Conservation (phyloP, 768 basidiomycete species). For the Gymnopilus junonius region DNA sequence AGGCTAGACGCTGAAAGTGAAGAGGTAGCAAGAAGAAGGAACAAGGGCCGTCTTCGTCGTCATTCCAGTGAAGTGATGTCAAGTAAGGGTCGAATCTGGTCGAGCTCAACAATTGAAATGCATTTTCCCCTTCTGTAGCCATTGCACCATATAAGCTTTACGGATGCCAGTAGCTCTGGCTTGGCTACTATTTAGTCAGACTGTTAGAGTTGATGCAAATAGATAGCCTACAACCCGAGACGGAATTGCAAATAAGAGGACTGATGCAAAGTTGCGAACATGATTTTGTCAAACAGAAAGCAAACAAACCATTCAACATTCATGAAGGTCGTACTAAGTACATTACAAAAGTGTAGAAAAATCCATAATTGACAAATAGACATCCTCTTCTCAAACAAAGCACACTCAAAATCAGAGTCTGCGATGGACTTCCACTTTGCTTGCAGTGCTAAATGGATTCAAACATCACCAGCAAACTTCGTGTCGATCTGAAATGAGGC, state of each 20-base stretch:
- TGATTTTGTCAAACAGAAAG: too few species aligned
- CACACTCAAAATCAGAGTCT: not conserved
- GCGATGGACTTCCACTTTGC: too few species aligned
- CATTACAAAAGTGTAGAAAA: not conserved
- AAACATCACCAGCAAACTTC: slow-evolving; percentile 9
- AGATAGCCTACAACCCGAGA: too few species aligned
- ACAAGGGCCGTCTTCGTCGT: slow-evolving; percentile 52
- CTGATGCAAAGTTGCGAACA: too few species aligned
- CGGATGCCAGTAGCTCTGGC: not conserved
- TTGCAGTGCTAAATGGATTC: not conserved
- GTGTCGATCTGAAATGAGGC: slow-evolving; percentile 8
- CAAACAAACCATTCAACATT: not conserved
- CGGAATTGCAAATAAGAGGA: too few species aligned
- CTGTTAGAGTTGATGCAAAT: too few species aligned
- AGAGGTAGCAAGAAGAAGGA: slow-evolving; percentile 64
- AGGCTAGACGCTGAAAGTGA: slow-evolving; percentile 63
- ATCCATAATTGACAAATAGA: not conserved
- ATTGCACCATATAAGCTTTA: not conserved
- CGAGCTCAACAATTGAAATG: slow-evolving; percentile 52
- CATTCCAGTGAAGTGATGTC: slow-evolving; percentile 57
- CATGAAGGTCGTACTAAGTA: not conserved
- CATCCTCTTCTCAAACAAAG: not conserved
- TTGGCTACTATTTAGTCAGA: too few species aligned
- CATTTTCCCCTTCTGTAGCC: not conserved
- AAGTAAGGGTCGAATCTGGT: slow-evolving; percentile 63